Conservation (phyloP, 164 flowering plant species). For the Aristolochia contorta region DNA sequence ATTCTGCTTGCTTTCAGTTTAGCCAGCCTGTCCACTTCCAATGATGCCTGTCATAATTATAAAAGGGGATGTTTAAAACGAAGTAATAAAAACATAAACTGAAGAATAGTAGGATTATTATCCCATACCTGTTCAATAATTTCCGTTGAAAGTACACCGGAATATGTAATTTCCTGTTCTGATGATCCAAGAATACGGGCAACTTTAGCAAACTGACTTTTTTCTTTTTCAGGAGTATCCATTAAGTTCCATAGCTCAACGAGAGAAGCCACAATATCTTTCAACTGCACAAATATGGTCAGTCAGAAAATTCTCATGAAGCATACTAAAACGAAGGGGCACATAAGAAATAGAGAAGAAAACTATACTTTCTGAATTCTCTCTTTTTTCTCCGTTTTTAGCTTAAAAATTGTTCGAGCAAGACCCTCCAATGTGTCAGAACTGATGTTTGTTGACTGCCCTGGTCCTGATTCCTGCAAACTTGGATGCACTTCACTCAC, state of each 20-base stretch:
- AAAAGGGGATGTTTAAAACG: not conserved
- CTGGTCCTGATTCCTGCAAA: slow-evolving; percentile 39
- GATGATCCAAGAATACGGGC: slow-evolving; percentile 33
- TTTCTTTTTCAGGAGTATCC: slow-evolving; percentile 70
- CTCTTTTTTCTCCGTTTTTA: slow-evolving; percentile 54
- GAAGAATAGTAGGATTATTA: not conserved
- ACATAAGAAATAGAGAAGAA: not conserved
- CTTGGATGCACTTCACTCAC: slow-evolving; percentile 90
- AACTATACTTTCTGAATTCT: slow-evolving; percentile 61
- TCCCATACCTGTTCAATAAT: slow-evolving; percentile 61
- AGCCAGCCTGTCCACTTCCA: slow-evolving; percentile 69
- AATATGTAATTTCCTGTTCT: slow-evolving; percentile 48
- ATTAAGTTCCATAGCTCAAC: slow-evolving; percentile 84
- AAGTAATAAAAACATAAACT: not conserved
- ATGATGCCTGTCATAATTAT: slow-evolving; percentile 45
- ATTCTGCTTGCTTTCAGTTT: slow-evolving; percentile 84
- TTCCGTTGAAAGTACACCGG: slow-evolving; percentile 61
- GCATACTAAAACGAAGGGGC: not conserved
- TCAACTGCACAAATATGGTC: slow-evolving; percentile 36
- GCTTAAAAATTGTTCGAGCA: slow-evolving; percentile 42
- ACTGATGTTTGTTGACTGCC: slow-evolving; percentile 66
- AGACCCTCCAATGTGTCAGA: slow-evolving; percentile 64
- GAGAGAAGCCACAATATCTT: slow-evolving; percentile 41
- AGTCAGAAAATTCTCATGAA: not conserved
- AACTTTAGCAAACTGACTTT: slow-evolving; percentile 28